These are phyloP conservation scores for Delphinella strobiligena DNA, from an alignment of 2,329 filamentous ascomycete genomes.

Conservation along the genomic window DNA sequence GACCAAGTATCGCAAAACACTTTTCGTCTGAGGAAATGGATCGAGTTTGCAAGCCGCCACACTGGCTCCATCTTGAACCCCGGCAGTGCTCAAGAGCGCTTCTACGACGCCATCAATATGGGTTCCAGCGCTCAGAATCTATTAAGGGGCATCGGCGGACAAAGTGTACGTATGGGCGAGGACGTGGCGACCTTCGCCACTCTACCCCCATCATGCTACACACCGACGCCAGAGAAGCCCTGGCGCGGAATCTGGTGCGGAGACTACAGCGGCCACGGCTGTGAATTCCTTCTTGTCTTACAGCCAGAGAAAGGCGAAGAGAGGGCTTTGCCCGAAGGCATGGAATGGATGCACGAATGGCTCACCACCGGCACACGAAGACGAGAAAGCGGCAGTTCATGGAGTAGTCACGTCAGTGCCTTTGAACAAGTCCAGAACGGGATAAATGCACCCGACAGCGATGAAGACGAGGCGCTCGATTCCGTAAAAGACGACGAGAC, in stretches of 20 bases:
- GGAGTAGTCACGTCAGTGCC: constrained; percentile 10
- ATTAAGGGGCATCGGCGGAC: not conserved
- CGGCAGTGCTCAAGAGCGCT: constrained; percentile 10
- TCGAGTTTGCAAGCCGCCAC: constrained; percentile 44
- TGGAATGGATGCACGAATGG: constrained; percentile 20
- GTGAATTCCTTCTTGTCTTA: constrained; percentile 73
- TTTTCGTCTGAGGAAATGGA: constrained; percentile 68
- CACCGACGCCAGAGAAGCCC: constrained; percentile 65
- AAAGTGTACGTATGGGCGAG: constrained; percentile 34
- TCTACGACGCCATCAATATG: constrained; percentile 13
- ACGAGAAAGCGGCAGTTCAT: constrained; percentile 11
- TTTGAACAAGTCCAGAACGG: not conserved
- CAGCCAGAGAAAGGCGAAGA: constrained; percentile 49
- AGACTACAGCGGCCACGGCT: constrained; percentile 78
- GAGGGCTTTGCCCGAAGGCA: constrained; percentile 26
- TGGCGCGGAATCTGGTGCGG: constrained; percentile 89
- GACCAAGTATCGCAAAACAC: constrained; percentile 54
- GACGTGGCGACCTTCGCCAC: constrained; percentile 56
- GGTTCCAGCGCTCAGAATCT: constrained; percentile 1
- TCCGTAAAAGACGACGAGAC: constrained; percentile 10
- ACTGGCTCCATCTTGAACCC: constrained; percentile 16
- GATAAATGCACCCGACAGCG: not conserved
- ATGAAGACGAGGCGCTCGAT: constrained; percentile 1
- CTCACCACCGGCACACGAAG: constrained; percentile 15
- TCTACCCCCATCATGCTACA: constrained; percentile 63